Conservation (phyloP, 768 basidiomycete genomes). For the Trametes coccinea region DNA sequence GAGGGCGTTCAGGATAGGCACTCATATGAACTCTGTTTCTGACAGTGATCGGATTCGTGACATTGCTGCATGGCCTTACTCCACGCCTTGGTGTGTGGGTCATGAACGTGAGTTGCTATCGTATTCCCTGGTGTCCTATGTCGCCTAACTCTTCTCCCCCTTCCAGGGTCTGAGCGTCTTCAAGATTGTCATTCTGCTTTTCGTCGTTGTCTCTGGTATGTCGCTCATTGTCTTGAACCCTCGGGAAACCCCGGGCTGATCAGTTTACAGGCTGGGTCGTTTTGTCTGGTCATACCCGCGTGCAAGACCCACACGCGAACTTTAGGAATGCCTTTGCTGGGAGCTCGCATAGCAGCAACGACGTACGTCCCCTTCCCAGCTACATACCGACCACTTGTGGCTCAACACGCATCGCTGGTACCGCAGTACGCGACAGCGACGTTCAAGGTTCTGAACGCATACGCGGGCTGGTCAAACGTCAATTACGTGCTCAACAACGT, state of each 20-base stretch:
- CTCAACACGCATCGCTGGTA: not conserved
- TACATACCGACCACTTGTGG: no score
- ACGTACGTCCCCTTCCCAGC: slow-evolving; percentile 30
- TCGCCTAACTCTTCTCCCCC: slow-evolving; percentile 27
- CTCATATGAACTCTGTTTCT: no score
- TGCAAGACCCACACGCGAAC: slow-evolving; percentile 57
- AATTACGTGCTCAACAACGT: slow-evolving; percentile 65
- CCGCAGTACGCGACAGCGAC: slow-evolving; percentile 60
- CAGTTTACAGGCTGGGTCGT: slow-evolving; percentile 52
- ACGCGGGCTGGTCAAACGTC: slow-evolving; percentile 54
- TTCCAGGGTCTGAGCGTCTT: slow-evolving; percentile 50
- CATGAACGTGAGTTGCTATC: slow-evolving; percentile 48
- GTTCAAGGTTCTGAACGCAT: slow-evolving; percentile 55
- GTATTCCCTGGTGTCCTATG: slow-evolving; percentile 26
- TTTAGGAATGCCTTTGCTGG: slow-evolving; percentile 60
- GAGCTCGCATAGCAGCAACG: slow-evolving; percentile 52
- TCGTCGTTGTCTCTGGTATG: slow-evolving; percentile 52
- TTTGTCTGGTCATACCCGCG: slow-evolving; percentile 53
- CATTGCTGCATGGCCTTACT: slow-evolving; percentile 51
- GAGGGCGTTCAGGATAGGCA: not conserved
- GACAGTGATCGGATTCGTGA: slow-evolving; percentile 51
- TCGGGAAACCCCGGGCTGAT: not conserved
- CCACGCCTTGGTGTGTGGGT: slow-evolving; percentile 49
- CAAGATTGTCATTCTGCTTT: slow-evolving; percentile 54
- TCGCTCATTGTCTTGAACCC: not conserved